Base-by-base conservation (phyloP, 495 filamentous ascomycete genomes). In the Talaromyces adpressus region DNA sequence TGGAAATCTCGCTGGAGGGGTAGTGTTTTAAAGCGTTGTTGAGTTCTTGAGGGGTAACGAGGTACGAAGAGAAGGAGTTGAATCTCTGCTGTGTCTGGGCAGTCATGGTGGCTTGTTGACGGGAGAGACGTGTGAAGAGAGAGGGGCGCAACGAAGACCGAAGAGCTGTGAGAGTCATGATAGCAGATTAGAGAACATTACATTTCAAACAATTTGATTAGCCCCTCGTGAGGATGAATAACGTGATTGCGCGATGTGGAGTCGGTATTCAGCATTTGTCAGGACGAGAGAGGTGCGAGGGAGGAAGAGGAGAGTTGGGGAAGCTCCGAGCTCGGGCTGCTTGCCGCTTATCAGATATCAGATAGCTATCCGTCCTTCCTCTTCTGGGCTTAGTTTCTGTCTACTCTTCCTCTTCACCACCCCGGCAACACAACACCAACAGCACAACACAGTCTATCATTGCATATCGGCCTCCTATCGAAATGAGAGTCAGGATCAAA, bases 401-500 rank as follows among this genome's bases (percentile, higher is more conserved):
- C 39, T 61, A 32, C 25, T 57, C 7, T 64, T 45, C 59, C 25
- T 57, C 7, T 64, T 45, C 59, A 36, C 56, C 25, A 14, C 54
- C 4, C 8, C 32, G 11, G 32, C 32, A 34, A 34, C n/a, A 4
- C 32, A 34, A 9, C 32, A 27, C 34, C 34, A 14, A 0, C 34
- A 39, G 0, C 34, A 39, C 11, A 1, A 39, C 34, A 39, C 32
- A 14, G 39, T 51, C 34, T 22, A 45, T 64, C 49, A 27, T 27
- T 27, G 27, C 27, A 30, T 57, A 49, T 41, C 47, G 27, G 47
- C 36, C 23, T 18, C 14, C 16, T 8, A n/a, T 52, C 57, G 75
- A 47, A 45, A 97, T 99, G 94, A 98, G 96, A 74, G 92, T 98
- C 74, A 91, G 83, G 14, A 92, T 98, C 77, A 91, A 87, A 71